Evolutionary conservation across 2,329 filamentous ascomycete species (phyloP).

Genomic region (Cercospora janseana): DNA sequence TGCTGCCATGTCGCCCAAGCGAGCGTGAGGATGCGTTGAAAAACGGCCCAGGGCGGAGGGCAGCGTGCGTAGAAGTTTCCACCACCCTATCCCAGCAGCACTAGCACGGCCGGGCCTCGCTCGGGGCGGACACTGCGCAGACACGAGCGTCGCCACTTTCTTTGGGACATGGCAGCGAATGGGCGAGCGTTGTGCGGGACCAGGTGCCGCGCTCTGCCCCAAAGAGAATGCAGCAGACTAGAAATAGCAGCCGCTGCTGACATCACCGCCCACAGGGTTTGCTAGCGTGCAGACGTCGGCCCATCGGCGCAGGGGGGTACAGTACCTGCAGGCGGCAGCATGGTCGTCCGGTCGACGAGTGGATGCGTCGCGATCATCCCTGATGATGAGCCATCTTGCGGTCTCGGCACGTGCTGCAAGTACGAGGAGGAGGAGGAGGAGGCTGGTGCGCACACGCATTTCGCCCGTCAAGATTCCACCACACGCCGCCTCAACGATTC

Average conservation of each 20-base stretch:
- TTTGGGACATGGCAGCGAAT: constrained; percentile 4
- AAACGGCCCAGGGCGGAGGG: no score
- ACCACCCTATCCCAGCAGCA: no score
- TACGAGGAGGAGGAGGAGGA: constrained; percentile 4
- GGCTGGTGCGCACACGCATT: neutral
- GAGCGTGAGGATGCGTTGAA: no score
- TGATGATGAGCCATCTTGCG: neutral
- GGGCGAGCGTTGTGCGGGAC: neutral
- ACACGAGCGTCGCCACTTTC: constrained; percentile 11
- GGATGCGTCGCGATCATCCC: neutral
- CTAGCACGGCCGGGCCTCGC: no score
- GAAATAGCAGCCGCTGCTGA: constrained; percentile 13
- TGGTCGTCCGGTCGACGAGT: neutral
- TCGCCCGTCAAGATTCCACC: neutral
- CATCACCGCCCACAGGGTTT: neutral
- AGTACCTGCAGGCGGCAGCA: constrained; percentile 8
- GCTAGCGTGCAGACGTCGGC: constrained; percentile 3
- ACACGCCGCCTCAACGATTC: neutral
- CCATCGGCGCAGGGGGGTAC: neutral
- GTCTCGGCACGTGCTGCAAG: constrained; percentile 9
- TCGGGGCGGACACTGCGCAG: no score
- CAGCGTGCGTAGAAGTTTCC: no score
- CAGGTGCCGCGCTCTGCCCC: neutral
- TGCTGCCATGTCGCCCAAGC: no score
- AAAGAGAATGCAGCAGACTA: neutral